Percentiles rank a stretch among this genome's conserved stretches.
These are phyloP conservation scores for Entomortierella beljakovae DNA, from an alignment of 192 early-diverging fungal species.

Conservation along the genomic window DNA sequence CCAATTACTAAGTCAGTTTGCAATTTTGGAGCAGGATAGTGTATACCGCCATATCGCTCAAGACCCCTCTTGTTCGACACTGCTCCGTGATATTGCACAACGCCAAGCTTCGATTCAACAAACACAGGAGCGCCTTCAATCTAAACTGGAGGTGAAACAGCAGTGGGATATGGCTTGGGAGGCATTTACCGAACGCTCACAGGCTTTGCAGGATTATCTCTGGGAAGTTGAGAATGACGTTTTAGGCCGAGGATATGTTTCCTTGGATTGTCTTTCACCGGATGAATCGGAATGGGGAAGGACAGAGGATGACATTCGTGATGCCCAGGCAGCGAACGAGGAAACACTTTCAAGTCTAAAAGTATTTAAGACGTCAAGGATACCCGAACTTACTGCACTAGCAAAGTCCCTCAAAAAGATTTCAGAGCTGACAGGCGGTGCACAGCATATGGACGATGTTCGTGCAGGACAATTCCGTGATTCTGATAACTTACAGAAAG, in stretches of 20 bases:
- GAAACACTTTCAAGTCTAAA: constrained; percentile 20
- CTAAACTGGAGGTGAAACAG: constrained; percentile 29
- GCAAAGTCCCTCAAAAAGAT: constrained; percentile 9
- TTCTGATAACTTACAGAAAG: constrained; percentile 5
- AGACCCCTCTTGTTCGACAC: constrained; percentile 27
- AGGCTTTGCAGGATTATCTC: constrained; percentile 31
- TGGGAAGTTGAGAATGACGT: constrained; percentile 9
- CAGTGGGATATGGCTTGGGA: constrained; percentile 46
- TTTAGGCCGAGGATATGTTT: constrained; percentile 4
- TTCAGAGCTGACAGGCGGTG: constrained; percentile 14
- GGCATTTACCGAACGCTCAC: constrained; percentile 17
- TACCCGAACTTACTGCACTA: constrained; percentile 13
- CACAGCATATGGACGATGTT: constrained; percentile 12
- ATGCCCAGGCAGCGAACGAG: constrained; percentile 14
- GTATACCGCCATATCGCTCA: constrained; percentile 14
- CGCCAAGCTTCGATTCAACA: constrained; percentile 26
- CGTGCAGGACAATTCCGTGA: constrained; percentile 15
- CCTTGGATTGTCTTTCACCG: constrained; percentile 9
- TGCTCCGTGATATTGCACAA: constrained; percentile 21
- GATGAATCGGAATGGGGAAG: constrained; percentile 22
- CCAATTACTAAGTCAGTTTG: constrained; percentile 16
- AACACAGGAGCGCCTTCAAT: constrained; percentile 26
- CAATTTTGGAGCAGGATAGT: constrained; percentile 31
- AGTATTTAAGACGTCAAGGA: constrained; percentile 17
- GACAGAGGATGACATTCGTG: constrained; percentile 9